A percentile compares a stretch with the other conserved stretches of the same genome.
Conservation (phyloP, 306 rosid species). For the Acacia crassicarpa region DNA sequence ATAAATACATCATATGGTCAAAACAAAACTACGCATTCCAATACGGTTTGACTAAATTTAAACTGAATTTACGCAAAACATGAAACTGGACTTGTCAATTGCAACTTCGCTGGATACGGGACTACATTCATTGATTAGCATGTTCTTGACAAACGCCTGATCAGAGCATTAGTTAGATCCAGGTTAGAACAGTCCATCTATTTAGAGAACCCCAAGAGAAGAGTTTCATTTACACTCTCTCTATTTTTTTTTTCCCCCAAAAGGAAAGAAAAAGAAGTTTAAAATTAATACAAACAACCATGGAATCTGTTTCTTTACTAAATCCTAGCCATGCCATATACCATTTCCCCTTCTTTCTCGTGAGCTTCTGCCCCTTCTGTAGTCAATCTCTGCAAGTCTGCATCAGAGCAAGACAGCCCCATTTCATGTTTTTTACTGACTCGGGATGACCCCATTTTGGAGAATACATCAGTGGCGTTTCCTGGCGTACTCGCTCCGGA, state of each 20-base stretch:
- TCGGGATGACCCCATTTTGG: slow-evolving; percentile 67
- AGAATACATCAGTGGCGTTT: slow-evolving; percentile 52
- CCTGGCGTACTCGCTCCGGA: slow-evolving; percentile 66
- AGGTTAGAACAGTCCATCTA: slow-evolving; percentile 78
- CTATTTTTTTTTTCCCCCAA: not conserved
- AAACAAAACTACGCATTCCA: not conserved
- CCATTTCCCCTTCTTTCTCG: slow-evolving; percentile 66
- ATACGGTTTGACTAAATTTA: slow-evolving; percentile 14
- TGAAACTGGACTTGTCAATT: slow-evolving; percentile 25
- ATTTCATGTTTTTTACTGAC: slow-evolving; percentile 60
- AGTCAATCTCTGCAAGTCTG: slow-evolving; percentile 96
- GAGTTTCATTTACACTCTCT: slow-evolving; percentile 21
- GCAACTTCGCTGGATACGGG: slow-evolving; percentile 24
- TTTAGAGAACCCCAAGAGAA: slow-evolving; percentile 43
- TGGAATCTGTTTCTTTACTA: slow-evolving; percentile 40
- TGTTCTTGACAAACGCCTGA: slow-evolving; percentile 48
- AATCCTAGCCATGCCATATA: slow-evolving; percentile 56
- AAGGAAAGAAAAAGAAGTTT: slow-evolving; percentile 33
- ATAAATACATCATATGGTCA: not conserved
- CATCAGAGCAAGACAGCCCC: slow-evolving; percentile 91
- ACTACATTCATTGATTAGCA: slow-evolving; percentile 57
- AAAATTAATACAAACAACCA: slow-evolving; percentile 51
- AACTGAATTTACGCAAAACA: slow-evolving; percentile 38
- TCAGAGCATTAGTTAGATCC: slow-evolving; percentile 65
- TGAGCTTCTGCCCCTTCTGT: slow-evolving; percentile 88